These are phyloP conservation scores for Podila epigama DNA, from an alignment of 192 early-diverging fungal species.

Conservation along the genomic window DNA sequence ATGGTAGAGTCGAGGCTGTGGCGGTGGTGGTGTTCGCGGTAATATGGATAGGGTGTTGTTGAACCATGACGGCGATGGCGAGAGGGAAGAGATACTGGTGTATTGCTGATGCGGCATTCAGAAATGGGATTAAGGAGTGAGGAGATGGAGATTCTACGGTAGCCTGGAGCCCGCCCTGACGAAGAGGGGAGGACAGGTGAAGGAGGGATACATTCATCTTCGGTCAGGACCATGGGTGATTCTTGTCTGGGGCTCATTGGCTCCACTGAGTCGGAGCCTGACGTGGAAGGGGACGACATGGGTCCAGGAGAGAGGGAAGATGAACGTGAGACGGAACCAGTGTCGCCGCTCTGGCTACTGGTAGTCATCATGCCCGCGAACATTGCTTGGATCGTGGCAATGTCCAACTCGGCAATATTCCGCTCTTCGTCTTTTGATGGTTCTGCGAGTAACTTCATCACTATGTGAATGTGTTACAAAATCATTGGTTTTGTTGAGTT, in stretches of 20 bases:
- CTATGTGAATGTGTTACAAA: background rate
- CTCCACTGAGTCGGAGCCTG: background rate
- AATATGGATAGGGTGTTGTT: background rate
- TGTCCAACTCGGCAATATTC: background rate
- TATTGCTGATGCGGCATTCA: background rate
- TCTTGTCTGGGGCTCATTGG: background rate
- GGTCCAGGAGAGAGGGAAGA: background rate
- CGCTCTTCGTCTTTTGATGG: background rate
- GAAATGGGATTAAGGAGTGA: background rate
- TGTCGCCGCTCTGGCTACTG: background rate
- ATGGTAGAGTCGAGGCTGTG: no score
- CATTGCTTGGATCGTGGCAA: background rate
- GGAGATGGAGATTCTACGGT: background rate
- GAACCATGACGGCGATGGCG: background rate
- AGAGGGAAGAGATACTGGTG: background rate
- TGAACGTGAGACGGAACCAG: background rate
- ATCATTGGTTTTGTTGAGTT: background rate
- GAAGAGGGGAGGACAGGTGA: background rate
- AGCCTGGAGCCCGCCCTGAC: background rate
- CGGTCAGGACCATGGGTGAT: background rate
- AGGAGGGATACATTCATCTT: background rate
- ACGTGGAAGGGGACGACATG: constrained; percentile 1
- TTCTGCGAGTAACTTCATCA: background rate
- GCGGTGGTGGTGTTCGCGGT: no score
- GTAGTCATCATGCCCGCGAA: background rate